phyloP scores from a whole-genome alignment of 495 filamentous ascomycete genomes.

The Podospora pseudopauciseta region DNA sequence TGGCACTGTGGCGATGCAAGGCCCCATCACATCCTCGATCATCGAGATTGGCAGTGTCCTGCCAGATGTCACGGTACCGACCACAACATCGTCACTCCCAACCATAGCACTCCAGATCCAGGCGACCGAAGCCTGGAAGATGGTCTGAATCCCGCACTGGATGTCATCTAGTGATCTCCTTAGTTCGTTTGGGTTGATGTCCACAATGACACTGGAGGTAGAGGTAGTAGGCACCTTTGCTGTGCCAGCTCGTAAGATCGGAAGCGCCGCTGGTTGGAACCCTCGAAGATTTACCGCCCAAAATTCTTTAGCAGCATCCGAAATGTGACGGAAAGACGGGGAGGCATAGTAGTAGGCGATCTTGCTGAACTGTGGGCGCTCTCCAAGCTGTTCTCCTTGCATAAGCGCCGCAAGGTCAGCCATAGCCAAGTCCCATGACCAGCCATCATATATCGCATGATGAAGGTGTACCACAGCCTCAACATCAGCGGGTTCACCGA shows the following conservation, averaged over 20 bases:
- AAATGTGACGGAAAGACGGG: constrained; percentile 11
- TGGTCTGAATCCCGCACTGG: constrained; percentile 48
- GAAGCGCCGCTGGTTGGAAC: constrained; percentile 38
- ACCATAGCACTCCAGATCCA: constrained; percentile 60
- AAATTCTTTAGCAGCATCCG: constrained; percentile 42
- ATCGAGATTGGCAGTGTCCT: constrained; percentile 60
- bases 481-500: constrained; percentile 14
- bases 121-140: constrained; percentile 68
- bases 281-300: constrained; percentile 55
- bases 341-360: constrained; percentile 43
- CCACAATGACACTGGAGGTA: constrained; percentile 22
- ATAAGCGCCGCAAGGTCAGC: constrained; percentile 54
- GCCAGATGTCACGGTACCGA: constrained; percentile 75
- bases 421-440: constrained; percentile 72
- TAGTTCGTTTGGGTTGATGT: constrained; percentile 19
- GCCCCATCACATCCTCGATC: constrained; percentile 69
- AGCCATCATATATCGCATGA: constrained; percentile 80
- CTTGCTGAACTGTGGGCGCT: constrained; percentile 51
- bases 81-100: constrained; percentile 62
- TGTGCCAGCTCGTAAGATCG: constrained; percentile 35
- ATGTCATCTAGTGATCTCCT: constrained; percentile 13
- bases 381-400: constrained; percentile 18
- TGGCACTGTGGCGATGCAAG: constrained; percentile 67
- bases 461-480: constrained; percentile 56
- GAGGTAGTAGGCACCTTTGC: constrained; percentile 10